Evolutionary conservation across 1,284 basidiomycete genomes (phyloP).

Genomic region (Inonotus hispidus): DNA sequence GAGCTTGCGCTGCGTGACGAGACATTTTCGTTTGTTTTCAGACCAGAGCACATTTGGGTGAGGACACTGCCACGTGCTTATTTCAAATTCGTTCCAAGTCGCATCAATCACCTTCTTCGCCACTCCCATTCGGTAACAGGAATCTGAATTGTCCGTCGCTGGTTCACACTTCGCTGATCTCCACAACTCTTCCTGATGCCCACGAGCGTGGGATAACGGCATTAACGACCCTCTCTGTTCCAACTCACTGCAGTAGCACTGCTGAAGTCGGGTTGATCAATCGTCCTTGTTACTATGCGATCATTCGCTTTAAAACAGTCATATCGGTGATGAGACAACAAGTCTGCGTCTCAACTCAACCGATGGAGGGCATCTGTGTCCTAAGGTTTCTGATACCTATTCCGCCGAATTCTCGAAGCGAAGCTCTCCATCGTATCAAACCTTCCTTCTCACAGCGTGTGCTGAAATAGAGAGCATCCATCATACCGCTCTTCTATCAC

Average conservation of each 20-base stretch:
- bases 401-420: background rate
- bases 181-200: background rate
- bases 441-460: constrained; percentile 3
- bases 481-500: background rate
- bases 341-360: background rate
- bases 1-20: background rate
- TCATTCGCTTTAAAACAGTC: background rate
- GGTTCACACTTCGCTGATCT: background rate
- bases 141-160: background rate
- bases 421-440: background rate
- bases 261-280: background rate
- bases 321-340: too few relatives aligned
- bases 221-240: background rate
- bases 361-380: background rate
- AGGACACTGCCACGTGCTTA: background rate
- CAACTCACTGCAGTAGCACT: background rate
- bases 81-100: background rate
- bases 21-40: too few relatives aligned
- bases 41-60: too few relatives aligned
- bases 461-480: background rate
- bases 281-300: background rate
- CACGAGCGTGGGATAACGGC: constrained; percentile 2
- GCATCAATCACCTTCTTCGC: background rate
- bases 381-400: too few relatives aligned
- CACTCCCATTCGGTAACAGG: background rate